Evolutionary conservation across 768 basidiomycete genomes (phyloP), one percentile per base, ranked within the genome.

Genomic region (Rhizopogon vulgaris): DNA sequence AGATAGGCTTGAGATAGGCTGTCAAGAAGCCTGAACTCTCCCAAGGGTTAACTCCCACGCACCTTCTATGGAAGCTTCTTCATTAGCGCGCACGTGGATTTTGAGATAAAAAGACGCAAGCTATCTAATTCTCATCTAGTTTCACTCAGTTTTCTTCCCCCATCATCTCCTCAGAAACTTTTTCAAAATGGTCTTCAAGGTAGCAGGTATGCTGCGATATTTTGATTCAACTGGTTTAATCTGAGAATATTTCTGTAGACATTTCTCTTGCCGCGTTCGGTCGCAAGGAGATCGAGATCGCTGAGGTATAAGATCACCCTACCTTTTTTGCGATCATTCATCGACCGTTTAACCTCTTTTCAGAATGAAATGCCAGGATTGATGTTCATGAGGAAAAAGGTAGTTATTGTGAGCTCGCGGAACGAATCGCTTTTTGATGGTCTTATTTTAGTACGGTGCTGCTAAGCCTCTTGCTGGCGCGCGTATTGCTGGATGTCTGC

Each of bases 261-360:
- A 77, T 95, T 64, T 98, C 94, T 64, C 90, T 99, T 68, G 96
- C 96, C 68, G 95, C 95, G 55, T 99, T 97, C 74, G 93, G 95
- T 73, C 93, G 95, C 78, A 99, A 99, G 78, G 95, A 99, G 78
- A 91, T 99, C 64, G 87, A 95, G 77, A 90, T 99, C 72, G 95
- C 95, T 57, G 95, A 99, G 86, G 94, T 95, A 71, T 60, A 69
- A 39, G 38, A 58, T 55, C 57, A 47, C 52, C 48, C 51, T 52
- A 48, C 48, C 12, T 53, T 22, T 56, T 1, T 49, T 43, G 52
- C 45, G 53, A 55, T 56, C 38, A 11, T 22, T 36, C 24, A 34
- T 46, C 14, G n/a, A 40, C 32, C 12, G 53, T 66, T 8, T 61
- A 51, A 9, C 36, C 10, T 38, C 24, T 49, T 51, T 34, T 34